These are phyloP conservation scores for Wickerhamomyces chambardii DNA, from an alignment of 805 yeast genomes.

Conservation along the genomic window DNA sequence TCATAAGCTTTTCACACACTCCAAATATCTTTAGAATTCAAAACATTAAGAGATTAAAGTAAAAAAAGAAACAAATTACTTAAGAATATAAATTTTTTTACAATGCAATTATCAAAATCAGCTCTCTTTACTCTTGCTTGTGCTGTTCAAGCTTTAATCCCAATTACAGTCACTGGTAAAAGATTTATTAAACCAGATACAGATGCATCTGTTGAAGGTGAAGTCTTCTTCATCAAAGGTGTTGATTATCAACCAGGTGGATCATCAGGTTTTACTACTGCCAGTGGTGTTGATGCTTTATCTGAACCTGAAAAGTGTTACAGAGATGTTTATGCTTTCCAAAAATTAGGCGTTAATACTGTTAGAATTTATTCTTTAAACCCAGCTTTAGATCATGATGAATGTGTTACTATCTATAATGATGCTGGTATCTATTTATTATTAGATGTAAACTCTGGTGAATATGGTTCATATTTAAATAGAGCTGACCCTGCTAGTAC, in stretches of 20 bases:
- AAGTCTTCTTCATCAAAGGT: constrained; percentile 74
- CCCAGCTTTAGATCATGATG: constrained; percentile 82
- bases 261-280: constrained; percentile 41
- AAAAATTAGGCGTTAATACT: constrained; percentile 78
- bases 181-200: constrained; percentile 51
- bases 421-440: constrained; percentile 88
- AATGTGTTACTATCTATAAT: constrained; percentile 83
- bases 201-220: constrained; percentile 33
- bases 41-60: too few relatives aligned
- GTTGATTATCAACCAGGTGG: constrained; percentile 95
- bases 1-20: too few relatives aligned
- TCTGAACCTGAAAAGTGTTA: constrained; percentile 62
- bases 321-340: constrained; percentile 73
- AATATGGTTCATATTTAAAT: constrained; percentile 53
- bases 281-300: constrained; percentile 48
- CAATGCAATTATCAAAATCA: too few relatives aligned
- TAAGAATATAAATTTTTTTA: too few relatives aligned
- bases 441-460: constrained; percentile 78
- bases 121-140: neutral
- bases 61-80: too few relatives aligned
- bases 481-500: constrained; percentile 64
- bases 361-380: constrained; percentile 76
- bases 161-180: constrained; percentile 44
- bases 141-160: constrained; percentile 37
- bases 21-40: too few relatives aligned